Percentiles rank a stretch among this genome's conserved stretches.
phyloP scores from a whole-genome alignment of 2,329 filamentous ascomycete species.

The Aspergillus sp. region DNA sequence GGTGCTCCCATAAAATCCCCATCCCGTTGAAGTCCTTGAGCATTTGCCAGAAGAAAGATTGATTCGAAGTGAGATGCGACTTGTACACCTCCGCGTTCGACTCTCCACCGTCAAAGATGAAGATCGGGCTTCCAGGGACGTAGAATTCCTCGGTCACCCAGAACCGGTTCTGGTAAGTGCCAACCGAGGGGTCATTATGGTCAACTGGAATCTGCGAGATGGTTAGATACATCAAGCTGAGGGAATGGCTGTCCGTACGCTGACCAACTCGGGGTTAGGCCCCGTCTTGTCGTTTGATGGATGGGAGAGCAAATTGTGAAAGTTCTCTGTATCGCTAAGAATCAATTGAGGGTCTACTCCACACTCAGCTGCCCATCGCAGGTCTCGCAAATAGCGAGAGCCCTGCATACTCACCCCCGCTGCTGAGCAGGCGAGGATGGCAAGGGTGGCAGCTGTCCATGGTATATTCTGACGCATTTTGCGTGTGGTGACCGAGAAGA shows the following conservation, averaged over 20 bases:
- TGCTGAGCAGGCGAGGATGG: neutral
- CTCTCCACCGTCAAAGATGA: slow-evolving; percentile 50
- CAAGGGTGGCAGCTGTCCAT: neutral
- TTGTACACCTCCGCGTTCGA: slow-evolving; percentile 29
- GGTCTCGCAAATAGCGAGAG: slow-evolving; percentile 7
- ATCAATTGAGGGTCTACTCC: slow-evolving; percentile 17
- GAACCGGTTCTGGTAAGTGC: slow-evolving; percentile 55
- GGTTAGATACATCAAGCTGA: neutral
- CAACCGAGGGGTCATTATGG: slow-evolving; percentile 34
- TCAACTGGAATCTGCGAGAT: slow-evolving; percentile 29
- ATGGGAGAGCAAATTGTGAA: neutral
- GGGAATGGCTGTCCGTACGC: slow-evolving; percentile 7
- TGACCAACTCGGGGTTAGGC: slow-evolving; percentile 14
- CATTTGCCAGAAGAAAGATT: slow-evolving; percentile 29
- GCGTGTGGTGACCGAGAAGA: neutral
- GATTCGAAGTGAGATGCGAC: slow-evolving; percentile 8
- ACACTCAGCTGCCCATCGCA: slow-evolving; percentile 18
- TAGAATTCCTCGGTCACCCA: slow-evolving; percentile 55
- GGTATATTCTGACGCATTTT: neutral
- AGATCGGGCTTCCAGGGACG: slow-evolving; percentile 52
- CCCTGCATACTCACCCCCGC: neutral
- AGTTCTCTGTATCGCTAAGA: neutral
- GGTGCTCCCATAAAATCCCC: slow-evolving; percentile 43
- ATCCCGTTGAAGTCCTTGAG: slow-evolving; percentile 36
- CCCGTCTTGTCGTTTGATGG: neutral